These are phyloP conservation scores for Globisporangium paddicum DNA, from an alignment of 352 stramenopile species.

Conservation along the genomic window DNA sequence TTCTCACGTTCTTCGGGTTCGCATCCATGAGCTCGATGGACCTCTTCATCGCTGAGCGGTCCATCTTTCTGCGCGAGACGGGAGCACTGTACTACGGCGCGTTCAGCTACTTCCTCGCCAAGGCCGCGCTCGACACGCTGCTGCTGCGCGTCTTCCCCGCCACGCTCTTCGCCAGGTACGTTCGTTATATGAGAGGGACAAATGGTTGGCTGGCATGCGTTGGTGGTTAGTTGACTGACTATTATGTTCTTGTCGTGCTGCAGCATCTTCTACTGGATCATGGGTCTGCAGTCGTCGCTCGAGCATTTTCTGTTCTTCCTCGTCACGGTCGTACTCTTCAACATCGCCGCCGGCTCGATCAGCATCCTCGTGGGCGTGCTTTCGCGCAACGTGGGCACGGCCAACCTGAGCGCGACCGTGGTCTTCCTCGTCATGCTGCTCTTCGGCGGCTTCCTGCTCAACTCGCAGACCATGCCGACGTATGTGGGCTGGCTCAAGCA, in stretches of 20 bases:
- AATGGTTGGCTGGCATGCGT: not conserved
- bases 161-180: constrained; percentile 50
- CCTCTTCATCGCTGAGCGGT: constrained; percentile 67
- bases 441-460: constrained; percentile 86
- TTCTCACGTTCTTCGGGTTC: constrained; percentile 85
- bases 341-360: constrained; percentile 69
- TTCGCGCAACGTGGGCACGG: constrained; percentile 52
- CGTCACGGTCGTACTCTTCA: constrained; percentile 74
- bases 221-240: not conserved
- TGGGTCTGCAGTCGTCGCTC: constrained; percentile 62
- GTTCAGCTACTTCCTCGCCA: constrained; percentile 79
- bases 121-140: constrained; percentile 66
- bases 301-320: constrained; percentile 65
- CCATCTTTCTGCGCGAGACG: constrained; percentile 76
- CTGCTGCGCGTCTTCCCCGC: constrained; percentile 70
- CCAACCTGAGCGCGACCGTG: constrained; percentile 70
- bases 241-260: too few relatives aligned
- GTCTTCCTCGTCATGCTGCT: constrained; percentile 78
- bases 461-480: constrained; percentile 72
- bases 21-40: constrained; percentile 84
- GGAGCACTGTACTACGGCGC: constrained; percentile 75
- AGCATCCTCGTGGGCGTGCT: constrained; percentile 71
- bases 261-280: constrained; percentile 85
- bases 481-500: constrained; percentile 71
- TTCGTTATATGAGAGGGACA: too few relatives aligned